Conservation (phyloP, 768 basidiomycete genomes). For the Hortiboletus campestris region DNA sequence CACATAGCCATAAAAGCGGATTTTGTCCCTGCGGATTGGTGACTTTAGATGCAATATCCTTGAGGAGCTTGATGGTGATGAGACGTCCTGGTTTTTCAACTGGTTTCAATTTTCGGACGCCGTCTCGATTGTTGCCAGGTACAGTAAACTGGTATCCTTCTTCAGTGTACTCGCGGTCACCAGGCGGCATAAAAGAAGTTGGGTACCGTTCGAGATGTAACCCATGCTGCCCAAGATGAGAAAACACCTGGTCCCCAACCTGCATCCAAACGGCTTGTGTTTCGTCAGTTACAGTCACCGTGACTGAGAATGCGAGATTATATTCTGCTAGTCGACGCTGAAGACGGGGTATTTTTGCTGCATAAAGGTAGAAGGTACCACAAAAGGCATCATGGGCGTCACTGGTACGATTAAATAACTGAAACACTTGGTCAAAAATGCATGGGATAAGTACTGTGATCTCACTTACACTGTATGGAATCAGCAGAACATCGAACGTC, state of each 20-base stretch:
- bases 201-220: background rate
- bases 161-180: background rate
- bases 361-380: background rate
- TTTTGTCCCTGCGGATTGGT: background rate
- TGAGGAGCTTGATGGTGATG: background rate
- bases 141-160: background rate
- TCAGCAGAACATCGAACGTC: too few species aligned
- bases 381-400: too few species aligned
- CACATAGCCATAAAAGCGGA: background rate
- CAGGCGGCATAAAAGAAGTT: background rate
- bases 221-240: background rate
- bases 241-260: background rate
- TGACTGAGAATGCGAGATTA: background rate
- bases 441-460: too few species aligned
- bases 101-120: background rate
- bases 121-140: background rate
- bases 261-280: background rate
- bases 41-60: background rate
- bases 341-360: background rate
- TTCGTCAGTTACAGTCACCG: background rate
- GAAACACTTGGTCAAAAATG: too few species aligned
- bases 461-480: too few species aligned
- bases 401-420: too few species aligned
- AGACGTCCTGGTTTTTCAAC: background rate
- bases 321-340: background rate